These are phyloP conservation scores for Backusella tarrabulga DNA, from an alignment of 192 early-diverging fungal species.

Conservation along the genomic window DNA sequence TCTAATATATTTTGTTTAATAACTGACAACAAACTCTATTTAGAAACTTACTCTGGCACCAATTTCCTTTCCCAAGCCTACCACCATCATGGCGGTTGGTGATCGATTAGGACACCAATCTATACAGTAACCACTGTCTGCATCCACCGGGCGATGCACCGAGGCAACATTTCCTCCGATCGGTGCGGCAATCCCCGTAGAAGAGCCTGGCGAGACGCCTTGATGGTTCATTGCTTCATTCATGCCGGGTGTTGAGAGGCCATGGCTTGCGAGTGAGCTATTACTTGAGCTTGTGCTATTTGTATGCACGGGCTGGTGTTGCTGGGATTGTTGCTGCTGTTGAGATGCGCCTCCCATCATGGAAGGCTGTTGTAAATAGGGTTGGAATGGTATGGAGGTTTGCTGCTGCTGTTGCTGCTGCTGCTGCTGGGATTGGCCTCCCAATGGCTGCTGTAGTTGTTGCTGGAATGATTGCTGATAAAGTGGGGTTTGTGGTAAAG, in stretches of 20 bases:
- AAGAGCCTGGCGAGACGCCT: conserved; percentile 12
- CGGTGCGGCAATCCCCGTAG: conserved; percentile 8
- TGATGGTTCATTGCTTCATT: conserved; percentile 1
- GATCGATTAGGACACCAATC: conserved; percentile 88
- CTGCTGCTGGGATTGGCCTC: neutral
- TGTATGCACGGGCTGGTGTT: conserved; percentile 18
- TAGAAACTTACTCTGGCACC: conserved; percentile 55
- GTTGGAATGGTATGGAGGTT: neutral
- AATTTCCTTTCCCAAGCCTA: conserved; percentile 84
- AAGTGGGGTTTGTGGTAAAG: neutral
- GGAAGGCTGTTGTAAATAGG: neutral
- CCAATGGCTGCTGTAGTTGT: neutral
- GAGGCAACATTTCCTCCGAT: conserved; percentile 24
- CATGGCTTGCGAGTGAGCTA: conserved; percentile 22
- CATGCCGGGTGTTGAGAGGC: neutral
- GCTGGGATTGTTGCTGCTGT: neutral
- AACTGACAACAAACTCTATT: neutral
- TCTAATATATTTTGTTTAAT: conserved; percentile 28
- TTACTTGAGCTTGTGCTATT: conserved; percentile 15
- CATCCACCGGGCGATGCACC: conserved; percentile 43
- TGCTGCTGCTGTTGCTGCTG: neutral
- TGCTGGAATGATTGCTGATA: neutral
- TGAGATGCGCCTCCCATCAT: neutral
- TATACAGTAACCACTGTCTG: conserved; percentile 78
- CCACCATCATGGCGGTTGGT: conserved; percentile 73